Percentiles rank a stretch among this genome's conserved stretches.
Conservation (phyloP, 106 monocot species). For the Gastrodia elata region DNA sequence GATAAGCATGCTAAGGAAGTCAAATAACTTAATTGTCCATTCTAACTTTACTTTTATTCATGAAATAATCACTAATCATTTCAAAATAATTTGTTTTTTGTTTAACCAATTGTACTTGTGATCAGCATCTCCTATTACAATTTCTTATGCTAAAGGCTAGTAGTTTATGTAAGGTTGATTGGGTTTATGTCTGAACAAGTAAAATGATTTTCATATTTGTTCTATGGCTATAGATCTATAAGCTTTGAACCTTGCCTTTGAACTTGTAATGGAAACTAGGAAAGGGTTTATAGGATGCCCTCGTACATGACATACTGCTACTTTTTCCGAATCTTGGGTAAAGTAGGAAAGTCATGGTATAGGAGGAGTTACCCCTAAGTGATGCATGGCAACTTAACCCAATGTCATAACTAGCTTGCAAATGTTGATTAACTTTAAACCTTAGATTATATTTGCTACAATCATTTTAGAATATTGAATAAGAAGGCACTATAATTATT, state of each 20-base stretch:
- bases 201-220: slow-evolving; percentile 2
- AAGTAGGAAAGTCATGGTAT: neutral
- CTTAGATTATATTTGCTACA: too few species aligned
- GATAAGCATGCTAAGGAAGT: neutral
- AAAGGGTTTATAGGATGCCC: neutral
- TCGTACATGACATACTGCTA: neutral
- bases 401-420: too few species aligned
- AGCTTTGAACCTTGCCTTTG: too few species aligned
- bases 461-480: too few species aligned
- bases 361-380: neutral
- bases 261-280: neutral
- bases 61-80: too few species aligned
- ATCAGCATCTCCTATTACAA: neutral
- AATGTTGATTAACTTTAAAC: too few species aligned
- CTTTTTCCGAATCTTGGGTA: neutral
- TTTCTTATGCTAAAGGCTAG: too few species aligned
- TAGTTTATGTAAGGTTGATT: too few species aligned
- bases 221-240: too few species aligned
- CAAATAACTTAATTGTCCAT: neutral
- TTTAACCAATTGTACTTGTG: neutral
- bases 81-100: neutral
- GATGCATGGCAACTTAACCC: neutral
- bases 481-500: too few species aligned
- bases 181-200: neutral
- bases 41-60: too few species aligned